A percentile compares a stretch with the other conserved stretches of the same genome.
These are phyloP conservation scores for Aplosporella prunicola DNA, from an alignment of 2,329 filamentous ascomycete species.

Conservation along the genomic window DNA sequence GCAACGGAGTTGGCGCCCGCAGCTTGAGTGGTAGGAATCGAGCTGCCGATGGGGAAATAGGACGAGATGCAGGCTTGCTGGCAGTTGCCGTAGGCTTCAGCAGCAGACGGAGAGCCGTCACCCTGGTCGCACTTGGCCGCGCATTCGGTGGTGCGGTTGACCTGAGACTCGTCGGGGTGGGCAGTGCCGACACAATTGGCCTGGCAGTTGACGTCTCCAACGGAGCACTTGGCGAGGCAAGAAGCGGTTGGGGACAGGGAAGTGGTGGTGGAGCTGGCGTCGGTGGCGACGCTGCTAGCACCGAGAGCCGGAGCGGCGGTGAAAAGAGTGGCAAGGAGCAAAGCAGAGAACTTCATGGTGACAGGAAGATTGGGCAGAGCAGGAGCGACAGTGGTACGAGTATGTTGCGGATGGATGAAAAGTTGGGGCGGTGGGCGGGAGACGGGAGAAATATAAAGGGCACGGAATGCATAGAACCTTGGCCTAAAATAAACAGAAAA, in stretches of 20 bases:
- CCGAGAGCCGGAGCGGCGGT: conserved; percentile 36
- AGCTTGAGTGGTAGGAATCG: conserved; percentile 13
- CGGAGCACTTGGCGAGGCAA: conserved; percentile 30
- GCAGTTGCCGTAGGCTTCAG: conserved; percentile 39
- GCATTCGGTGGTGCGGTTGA: conserved; percentile 43
- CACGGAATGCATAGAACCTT: no score
- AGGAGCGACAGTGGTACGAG: no score
- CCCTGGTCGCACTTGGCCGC: conserved; percentile 46
- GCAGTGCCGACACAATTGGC: conserved; percentile 44
- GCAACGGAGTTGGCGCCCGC: conserved; percentile 16
- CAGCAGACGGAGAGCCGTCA: conserved; percentile 37
- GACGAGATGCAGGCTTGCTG: conserved; percentile 41
- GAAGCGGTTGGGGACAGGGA: conserved; percentile 22
- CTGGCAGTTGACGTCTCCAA: conserved; percentile 41
- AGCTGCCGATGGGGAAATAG: conserved; percentile 37
- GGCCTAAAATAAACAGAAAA: no score
- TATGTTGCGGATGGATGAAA: no score
- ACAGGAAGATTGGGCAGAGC: conserved; percentile 5
- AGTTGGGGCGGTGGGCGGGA: no score
- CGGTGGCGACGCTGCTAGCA: conserved; percentile 24
- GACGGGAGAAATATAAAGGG: no score
- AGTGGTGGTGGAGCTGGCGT: conserved; percentile 25
- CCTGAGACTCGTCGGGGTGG: conserved; percentile 42
- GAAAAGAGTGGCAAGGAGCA: conserved; percentile 37
- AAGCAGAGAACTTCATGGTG: conserved; percentile 36